Conservation (phyloP, 2,329 filamentous ascomycete species). For the Macrophomina pseudophaseolina region DNA sequence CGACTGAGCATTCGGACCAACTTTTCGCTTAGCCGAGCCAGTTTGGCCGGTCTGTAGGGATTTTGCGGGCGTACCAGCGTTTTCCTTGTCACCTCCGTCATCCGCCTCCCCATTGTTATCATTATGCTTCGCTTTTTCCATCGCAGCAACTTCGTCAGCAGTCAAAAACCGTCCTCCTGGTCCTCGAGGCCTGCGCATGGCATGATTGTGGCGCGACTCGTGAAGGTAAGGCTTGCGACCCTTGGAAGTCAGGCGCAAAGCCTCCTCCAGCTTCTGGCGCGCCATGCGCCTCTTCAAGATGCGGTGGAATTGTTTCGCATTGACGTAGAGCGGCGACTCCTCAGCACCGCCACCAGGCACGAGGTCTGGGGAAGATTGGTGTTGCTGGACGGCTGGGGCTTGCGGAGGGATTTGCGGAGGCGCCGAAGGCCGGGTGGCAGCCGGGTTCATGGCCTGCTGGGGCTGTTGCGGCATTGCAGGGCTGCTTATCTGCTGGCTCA, state of each 20-base stretch:
- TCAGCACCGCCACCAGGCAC: slow-evolving; percentile 69
- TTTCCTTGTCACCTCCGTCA: slow-evolving; percentile 47
- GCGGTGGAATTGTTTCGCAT: slow-evolving; percentile 97
- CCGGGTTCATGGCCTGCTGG: slow-evolving; percentile 77
- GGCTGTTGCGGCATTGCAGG: slow-evolving; percentile 65
- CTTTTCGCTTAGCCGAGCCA: slow-evolving; percentile 28
- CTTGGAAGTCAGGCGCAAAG: slow-evolving; percentile 88
- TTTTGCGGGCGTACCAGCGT: slow-evolving; percentile 33
- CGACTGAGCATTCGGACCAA: slow-evolving; percentile 19
- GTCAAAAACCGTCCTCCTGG: slow-evolving; percentile 95
- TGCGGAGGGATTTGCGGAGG: slow-evolving; percentile 57
- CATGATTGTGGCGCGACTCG: slow-evolving; percentile 96
- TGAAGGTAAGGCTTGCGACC: slow-evolving; percentile 96
- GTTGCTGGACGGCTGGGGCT: slow-evolving; percentile 68
- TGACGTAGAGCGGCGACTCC: slow-evolving; percentile 95
- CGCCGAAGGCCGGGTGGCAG: slow-evolving; percentile 54
- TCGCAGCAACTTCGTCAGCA: slow-evolving; percentile 90
- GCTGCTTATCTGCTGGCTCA: slow-evolving; percentile 49
- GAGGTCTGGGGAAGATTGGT: slow-evolving; percentile 80
- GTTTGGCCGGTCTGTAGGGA: slow-evolving; percentile 23
- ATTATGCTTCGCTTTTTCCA: slow-evolving; percentile 65
- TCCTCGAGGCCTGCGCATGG: slow-evolving; percentile 92
- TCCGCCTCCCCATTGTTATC: slow-evolving; percentile 36
- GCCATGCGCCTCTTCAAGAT: slow-evolving; percentile 94
- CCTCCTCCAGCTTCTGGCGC: slow-evolving; percentile 90